phyloP scores from a whole-genome alignment of 1,139 yeast species.

The Geotrichum reessii region DNA sequence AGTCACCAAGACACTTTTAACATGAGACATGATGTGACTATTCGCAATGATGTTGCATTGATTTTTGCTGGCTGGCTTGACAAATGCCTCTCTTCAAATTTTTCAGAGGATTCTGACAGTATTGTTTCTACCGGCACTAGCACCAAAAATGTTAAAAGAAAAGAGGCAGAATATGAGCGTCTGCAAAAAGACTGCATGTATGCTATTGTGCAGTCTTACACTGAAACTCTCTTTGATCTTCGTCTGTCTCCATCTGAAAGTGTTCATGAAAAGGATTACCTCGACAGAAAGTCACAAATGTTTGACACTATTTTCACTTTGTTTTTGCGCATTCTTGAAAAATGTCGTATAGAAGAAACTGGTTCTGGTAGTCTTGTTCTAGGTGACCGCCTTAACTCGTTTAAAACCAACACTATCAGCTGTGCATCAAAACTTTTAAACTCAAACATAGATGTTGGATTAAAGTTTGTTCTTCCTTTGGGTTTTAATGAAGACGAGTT shows the following conservation, averaged over 20 bases:
- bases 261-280: constrained; percentile 46
- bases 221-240: constrained; percentile 28
- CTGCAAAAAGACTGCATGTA: constrained; percentile 27
- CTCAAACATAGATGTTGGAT: constrained; percentile 71
- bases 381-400: constrained; percentile 46
- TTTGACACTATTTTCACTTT: constrained; percentile 71
- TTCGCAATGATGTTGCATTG: constrained; percentile 58
- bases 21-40: constrained; percentile 49
- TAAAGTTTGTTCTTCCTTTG: constrained; percentile 68
- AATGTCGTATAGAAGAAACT: constrained; percentile 38
- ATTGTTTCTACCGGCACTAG: constrained; percentile 6
- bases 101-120: constrained; percentile 15
- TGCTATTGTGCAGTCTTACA: constrained; percentile 25
- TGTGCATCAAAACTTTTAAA: constrained; percentile 65
- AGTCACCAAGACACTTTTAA: constrained; percentile 34
- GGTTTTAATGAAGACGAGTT: constrained; percentile 67
- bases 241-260: constrained; percentile 34
- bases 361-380: constrained; percentile 14
- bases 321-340: constrained; percentile 64
- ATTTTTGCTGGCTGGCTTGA: constrained; percentile 63
- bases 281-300: constrained; percentile 54
- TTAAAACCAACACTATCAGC: constrained; percentile 61
- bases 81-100: constrained; percentile 12
- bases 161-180: constrained; percentile 25
- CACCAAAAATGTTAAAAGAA: neutral